Base-by-base conservation (phyloP, 2,329 filamentous ascomycete genomes). In the Simplicillium sp. region DNA sequence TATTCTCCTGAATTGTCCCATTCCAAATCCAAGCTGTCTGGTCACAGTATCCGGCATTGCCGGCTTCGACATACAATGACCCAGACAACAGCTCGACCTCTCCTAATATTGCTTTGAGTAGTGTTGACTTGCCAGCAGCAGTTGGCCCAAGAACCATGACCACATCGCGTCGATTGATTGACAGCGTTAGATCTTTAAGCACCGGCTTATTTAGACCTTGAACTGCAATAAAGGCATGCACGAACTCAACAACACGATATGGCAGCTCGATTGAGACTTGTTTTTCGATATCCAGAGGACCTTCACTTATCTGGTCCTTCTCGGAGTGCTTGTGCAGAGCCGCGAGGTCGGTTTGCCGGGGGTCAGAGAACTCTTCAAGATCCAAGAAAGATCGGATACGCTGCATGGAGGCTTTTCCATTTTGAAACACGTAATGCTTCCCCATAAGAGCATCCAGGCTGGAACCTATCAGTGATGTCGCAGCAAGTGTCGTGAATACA, bases 11-110 rank as follows among this genome's bases (percentile, higher is more conserved):
- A 4, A 58, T 39, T 8, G 47, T 48, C 4, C 17, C 37, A 41
- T 54, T 54, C 16, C 41, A 45, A 11, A 54, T 38, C 51, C 53
- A 59, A 4, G 54, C 43, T 1, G 40, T 51, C 20, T 59, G 54
- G 29, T 44, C 45, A 34, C 52, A 55, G 43, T 47, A 57, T 1
- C 50, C 50, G 33, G 54, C 20, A 7, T 20, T 20, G n/a, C 15
- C 33, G n/a, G 29, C 12, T 16, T 17, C 25, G 11, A 47, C 18
- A 15, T 37, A 38, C 11, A 51, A 34, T 6, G 29, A 34, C 1
- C 51, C 51, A 12, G 46, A 20, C 4, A 37, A 32, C 15, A 45
- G 8, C 33, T 11, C 8, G 7, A 41, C 41, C 43, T 50, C 36
- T 36, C 49, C 34, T 11, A 46, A 34, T 18, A 46, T 42, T 5